A percentile compares a stretch with the other conserved stretches of the same genome.
phyloP scores from a whole-genome alignment of 768 basidiomycete genomes.

The Tephrocybe rancida region DNA sequence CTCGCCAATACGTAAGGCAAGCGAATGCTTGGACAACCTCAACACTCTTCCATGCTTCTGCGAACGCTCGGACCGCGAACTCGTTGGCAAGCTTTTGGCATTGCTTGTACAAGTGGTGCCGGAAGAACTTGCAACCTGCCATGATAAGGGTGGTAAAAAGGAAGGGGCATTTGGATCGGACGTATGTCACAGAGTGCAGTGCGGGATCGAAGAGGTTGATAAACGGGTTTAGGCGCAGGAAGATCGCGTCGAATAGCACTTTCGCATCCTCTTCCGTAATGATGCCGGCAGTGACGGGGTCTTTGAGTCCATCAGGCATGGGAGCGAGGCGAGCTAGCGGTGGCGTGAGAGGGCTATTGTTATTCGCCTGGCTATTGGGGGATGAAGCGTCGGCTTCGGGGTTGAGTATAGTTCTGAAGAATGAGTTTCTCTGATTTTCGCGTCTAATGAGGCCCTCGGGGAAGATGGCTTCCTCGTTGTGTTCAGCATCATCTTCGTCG shows the following conservation, averaged over 20 bases:
- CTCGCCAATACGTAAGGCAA: conserved; percentile 88
- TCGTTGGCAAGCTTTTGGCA: conserved; percentile 76
- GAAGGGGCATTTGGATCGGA: conserved; percentile 79
- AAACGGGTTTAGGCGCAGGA: conserved; percentile 85
- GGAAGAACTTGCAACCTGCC: conserved; percentile 85
- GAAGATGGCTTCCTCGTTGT: conserved; percentile 63
- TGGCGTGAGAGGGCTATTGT: conserved; percentile 40
- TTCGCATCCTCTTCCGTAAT: conserved; percentile 71
- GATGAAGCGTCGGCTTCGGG: conserved; percentile 53
- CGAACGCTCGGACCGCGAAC: conserved; percentile 76
- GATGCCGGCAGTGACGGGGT: conserved; percentile 74
- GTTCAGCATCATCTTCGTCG: conserved; percentile 67
- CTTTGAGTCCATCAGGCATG: conserved; percentile 45
- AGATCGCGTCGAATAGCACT: conserved; percentile 76
- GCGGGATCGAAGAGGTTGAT: conserved; percentile 87
- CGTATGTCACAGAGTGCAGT: conserved; percentile 80
- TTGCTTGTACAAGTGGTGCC: conserved; percentile 62
- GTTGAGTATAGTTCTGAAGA: conserved; percentile 84
- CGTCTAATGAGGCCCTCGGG: conserved; percentile 74
- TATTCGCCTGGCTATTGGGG: conserved; percentile 32
- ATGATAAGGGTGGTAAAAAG: conserved; percentile 85
- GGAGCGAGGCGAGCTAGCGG: conserved; percentile 40
- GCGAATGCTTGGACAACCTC: conserved; percentile 91
- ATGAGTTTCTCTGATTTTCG: conserved; percentile 74
- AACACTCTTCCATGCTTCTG: conserved; percentile 76